Conservation (phyloP, 495 filamentous ascomycete species). For the Penicillium argentinense region DNA sequence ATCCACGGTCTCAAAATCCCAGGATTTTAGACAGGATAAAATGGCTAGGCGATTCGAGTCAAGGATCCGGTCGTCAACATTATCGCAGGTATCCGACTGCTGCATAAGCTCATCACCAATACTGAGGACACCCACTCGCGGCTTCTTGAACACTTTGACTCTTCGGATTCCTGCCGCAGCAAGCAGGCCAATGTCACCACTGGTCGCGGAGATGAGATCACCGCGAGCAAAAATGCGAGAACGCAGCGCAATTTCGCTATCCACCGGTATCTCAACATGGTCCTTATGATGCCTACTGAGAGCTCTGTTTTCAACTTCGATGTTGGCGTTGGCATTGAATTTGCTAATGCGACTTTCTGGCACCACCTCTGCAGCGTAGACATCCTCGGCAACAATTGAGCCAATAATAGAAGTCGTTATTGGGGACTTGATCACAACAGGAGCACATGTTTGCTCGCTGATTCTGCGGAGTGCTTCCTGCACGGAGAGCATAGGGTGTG, state of each 20-base stretch:
- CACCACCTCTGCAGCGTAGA: conserved; percentile 75
- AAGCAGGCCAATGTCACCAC: conserved; percentile 87
- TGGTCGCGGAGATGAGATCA: conserved; percentile 74
- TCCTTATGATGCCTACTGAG: conserved; percentile 75
- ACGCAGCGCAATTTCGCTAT: conserved; percentile 74
- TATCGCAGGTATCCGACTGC: conserved; percentile 59
- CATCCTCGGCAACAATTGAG: conserved; percentile 76
- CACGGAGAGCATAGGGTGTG: conserved; percentile 88
- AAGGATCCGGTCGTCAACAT: conserved; percentile 80
- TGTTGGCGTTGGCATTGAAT: conserved; percentile 87
- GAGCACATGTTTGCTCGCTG: conserved; percentile 63
- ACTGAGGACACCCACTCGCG: conserved; percentile 82
- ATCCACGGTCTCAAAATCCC: conserved; percentile 78
- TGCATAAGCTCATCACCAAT: conserved; percentile 93
- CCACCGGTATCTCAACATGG: conserved; percentile 77
- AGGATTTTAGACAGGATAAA: conserved; percentile 67
- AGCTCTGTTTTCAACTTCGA: conserved; percentile 95
- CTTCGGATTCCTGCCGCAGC: conserved; percentile 78
- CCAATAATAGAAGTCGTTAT: conserved; percentile 68
- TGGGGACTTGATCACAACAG: conserved; percentile 52
- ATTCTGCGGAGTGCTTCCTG: conserved; percentile 73
- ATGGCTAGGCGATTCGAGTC: conserved; percentile 90
- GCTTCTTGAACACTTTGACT: conserved; percentile 72
- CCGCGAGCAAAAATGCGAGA: conserved; percentile 71
- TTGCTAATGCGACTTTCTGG: conserved; percentile 94